Conservation (phyloP, 768 basidiomycete genomes). For the Fomitopsis serialis region DNA sequence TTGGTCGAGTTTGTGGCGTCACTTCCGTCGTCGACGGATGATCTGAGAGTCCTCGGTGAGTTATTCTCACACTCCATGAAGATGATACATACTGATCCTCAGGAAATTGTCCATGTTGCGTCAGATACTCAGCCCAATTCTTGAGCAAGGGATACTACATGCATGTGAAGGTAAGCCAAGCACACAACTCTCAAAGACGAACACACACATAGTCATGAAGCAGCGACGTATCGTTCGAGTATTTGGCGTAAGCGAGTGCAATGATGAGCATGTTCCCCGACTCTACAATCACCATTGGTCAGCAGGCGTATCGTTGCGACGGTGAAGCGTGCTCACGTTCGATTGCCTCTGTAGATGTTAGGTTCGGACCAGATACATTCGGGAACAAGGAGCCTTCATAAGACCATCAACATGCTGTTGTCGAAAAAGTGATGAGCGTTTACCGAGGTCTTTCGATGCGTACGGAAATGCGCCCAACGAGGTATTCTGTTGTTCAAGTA, state of each 20-base stretch:
- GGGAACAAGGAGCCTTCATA: background rate
- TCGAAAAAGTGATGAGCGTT: background rate
- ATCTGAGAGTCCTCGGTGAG: too few relatives aligned
- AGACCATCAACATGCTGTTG: background rate
- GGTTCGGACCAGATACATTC: background rate
- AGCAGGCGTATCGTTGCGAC: background rate
- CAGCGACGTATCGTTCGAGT: constrained; percentile 20
- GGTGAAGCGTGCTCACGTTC: background rate
- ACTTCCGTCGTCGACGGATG: too few relatives aligned
- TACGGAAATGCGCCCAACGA: constrained; percentile 12
- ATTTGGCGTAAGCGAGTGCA: constrained; percentile 22
- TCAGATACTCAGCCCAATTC: too few relatives aligned
- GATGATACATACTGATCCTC: too few relatives aligned
- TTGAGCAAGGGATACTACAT: too few relatives aligned
- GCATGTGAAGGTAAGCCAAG: too few relatives aligned
- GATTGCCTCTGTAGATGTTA: background rate
- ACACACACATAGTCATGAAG: constrained; percentile 14
- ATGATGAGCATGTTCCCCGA: constrained; percentile 26
- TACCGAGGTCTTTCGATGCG: constrained; percentile 24
- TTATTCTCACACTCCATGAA: too few relatives aligned
- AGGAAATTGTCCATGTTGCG: too few relatives aligned
- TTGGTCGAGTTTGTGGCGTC: too few relatives aligned
- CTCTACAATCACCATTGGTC: constrained; percentile 21
- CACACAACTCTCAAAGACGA: too few relatives aligned
- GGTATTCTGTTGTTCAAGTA: constrained; percentile 19